Conservation (phyloP, 192 early-diverging fungal genomes). For the Chytriomyces sp. region DNA sequence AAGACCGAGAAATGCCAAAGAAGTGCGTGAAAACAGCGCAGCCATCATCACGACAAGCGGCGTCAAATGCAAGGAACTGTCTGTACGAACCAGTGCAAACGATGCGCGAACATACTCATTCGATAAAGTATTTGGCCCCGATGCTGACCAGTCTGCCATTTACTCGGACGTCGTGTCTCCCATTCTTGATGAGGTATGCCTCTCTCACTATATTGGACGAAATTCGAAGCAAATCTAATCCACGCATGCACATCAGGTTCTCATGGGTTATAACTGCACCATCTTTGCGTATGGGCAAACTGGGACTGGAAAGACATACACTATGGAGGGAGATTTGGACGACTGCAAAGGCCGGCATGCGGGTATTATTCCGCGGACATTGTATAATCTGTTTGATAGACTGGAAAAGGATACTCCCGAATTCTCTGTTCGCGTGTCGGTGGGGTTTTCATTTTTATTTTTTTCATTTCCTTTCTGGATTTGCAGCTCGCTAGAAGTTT, state of each 20-base stretch:
- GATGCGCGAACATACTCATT: slow-evolving; percentile 80
- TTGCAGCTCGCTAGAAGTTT: neutral
- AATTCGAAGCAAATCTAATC: slow-evolving; percentile 47
- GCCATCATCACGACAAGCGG: slow-evolving; percentile 62
- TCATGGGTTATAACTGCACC: slow-evolving; percentile 86
- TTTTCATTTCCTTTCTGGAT: neutral
- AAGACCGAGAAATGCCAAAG: slow-evolving; percentile 64
- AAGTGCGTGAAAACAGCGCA: slow-evolving; percentile 71
- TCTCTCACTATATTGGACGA: neutral
- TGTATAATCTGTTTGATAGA: slow-evolving; percentile 77
- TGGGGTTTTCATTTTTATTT: slow-evolving; percentile 9
- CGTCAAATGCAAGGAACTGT: slow-evolving; percentile 64
- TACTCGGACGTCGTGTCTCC: slow-evolving; percentile 83
- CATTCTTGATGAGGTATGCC: slow-evolving; percentile 76
- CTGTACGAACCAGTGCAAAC: slow-evolving; percentile 55
- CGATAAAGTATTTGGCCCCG: slow-evolving; percentile 91
- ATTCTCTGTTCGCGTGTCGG: slow-evolving; percentile 82
- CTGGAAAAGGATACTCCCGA: slow-evolving; percentile 74
- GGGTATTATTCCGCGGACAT: slow-evolving; percentile 89
- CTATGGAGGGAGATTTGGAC: slow-evolving; percentile 91
- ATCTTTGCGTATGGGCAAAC: slow-evolving; percentile 78
- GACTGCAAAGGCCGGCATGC: slow-evolving; percentile 60
- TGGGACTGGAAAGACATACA: slow-evolving; percentile 93
- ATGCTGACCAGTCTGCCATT: slow-evolving; percentile 78
- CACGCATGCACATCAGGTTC: slow-evolving; percentile 32